A percentile compares a stretch with the other conserved stretches of the same genome.
phyloP scores from a whole-genome alignment of 306 rosid species.

The Alnus glutinosa region DNA sequence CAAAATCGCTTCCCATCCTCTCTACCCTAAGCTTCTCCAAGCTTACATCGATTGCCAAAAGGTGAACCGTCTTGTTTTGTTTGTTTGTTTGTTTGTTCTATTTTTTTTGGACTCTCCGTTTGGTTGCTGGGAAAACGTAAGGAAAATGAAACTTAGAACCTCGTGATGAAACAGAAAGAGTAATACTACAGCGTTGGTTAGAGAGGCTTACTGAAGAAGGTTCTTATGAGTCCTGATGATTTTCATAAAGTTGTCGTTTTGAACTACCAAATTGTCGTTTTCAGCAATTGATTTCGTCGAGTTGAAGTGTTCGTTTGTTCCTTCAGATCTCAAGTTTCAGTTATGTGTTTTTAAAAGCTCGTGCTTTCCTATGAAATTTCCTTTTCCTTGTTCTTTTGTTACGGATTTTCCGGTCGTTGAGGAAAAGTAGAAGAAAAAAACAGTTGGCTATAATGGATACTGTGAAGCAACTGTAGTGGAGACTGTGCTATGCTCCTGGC shows the following conservation, averaged over 20 bases:
- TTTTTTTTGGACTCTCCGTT: neutral
- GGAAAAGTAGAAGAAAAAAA: neutral
- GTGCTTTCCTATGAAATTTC: neutral
- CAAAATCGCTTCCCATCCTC: slow-evolving; percentile 76
- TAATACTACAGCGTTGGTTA: neutral
- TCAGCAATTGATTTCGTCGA: neutral
- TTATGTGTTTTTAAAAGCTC: too few species aligned
- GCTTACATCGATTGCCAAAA: slow-evolving; percentile 75
- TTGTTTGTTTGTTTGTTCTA: neutral
- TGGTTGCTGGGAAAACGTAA: slow-evolving; percentile 25
- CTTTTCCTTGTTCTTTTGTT: neutral
- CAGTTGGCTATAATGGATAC: neutral
- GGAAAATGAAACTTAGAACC: too few species aligned
- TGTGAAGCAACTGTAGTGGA: neutral
- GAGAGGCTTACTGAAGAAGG: too few species aligned
- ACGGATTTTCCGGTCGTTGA: neutral
- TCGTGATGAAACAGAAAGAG: neutral
- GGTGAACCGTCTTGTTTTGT: slow-evolving; percentile 33
- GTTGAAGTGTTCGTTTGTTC: neutral
- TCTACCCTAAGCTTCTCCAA: slow-evolving; percentile 61
- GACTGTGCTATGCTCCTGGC: neutral
- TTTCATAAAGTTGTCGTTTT: neutral
- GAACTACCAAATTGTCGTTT: neutral
- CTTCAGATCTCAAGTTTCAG: neutral
- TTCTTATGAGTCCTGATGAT: too few species aligned